Evolutionary conservation across 306 rosid genomes (phyloP), one percentile per base, ranked within the genome.

Genomic region (Crataegus laevigata): DNA sequence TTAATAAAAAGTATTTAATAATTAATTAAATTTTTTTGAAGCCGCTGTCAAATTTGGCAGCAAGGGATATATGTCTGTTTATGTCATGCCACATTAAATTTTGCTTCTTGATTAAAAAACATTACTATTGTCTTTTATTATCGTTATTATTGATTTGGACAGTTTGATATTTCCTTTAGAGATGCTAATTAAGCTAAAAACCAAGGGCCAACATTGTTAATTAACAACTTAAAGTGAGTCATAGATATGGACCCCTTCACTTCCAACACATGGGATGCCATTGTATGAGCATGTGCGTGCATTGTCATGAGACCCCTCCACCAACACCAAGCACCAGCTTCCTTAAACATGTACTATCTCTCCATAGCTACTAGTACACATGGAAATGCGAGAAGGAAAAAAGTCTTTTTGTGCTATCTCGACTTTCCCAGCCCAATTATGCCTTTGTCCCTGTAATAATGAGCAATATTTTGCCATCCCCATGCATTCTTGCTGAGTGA

Each of bases 191-290:
- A 28, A 4, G 21, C 43, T 30, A 29, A 30, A 17, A 8, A 6
- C 26, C 3, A 18, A 34, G 69, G 15, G 34, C 32, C 19, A 65
- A 19, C 28, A 34, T 65, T 5, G 15, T 58, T 62, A 58, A 26
- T n/a, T n/a, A 9, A 55, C 24, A 40, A 32, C 61, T 7, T 22
- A 30, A 34, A 68, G 14, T 50, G 11, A 45, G 58, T 43, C 17
- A 68, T 21, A 36, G 1, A 59, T 22, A 50, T 78, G 82, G 71
- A 55, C 61, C 70, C 70, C 63, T 73, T 71, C 28, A 76, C 32
- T 59, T 81, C 21, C 34, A 6, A 85, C 88, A 82, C 94, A 82
- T 83, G 89, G 85, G 71, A 57, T 79, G 85, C 78, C 54, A 18
- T 47, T 5, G 69, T 60, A 42, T 34, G 61, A 65, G 68, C 86